Conservation (phyloP, 2,329 filamentous ascomycete species). For the Rhynchosporium secalis region DNA sequence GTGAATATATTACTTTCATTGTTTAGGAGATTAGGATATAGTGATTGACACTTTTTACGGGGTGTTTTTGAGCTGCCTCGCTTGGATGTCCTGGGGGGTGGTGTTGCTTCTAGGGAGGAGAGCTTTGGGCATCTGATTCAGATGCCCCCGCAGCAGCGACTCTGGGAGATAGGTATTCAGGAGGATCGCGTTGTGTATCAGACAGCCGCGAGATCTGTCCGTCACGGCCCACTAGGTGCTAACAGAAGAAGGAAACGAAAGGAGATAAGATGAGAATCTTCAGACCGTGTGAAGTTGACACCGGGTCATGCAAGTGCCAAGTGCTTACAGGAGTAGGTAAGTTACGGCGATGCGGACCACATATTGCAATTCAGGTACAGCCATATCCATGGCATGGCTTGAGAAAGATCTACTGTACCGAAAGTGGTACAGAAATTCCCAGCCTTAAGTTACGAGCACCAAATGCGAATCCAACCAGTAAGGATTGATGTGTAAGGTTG, state of each 20-base stretch:
- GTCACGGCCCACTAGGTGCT: background rate
- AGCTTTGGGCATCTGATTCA: slow-evolving; percentile 22
- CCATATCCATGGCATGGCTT: background rate
- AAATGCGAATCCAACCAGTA: slow-evolving; percentile 9
- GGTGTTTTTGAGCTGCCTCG: slow-evolving; percentile 12
- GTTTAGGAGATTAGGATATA: background rate
- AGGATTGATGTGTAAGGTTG: slow-evolving; percentile 17
- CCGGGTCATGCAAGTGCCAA: slow-evolving; percentile 6
- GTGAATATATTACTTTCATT: too few species aligned
- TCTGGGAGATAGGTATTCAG: slow-evolving; percentile 2
- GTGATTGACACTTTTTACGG: slow-evolving; percentile 19
- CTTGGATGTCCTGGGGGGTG: background rate
- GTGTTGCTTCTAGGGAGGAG: background rate
- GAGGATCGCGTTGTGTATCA: slow-evolving; percentile 20
- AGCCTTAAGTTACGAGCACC: background rate
- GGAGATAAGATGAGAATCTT: background rate
- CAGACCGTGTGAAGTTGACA: slow-evolving; percentile 7
- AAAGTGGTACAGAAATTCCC: too few species aligned
- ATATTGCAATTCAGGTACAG: background rate
- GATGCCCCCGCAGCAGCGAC: slow-evolving; percentile 14
- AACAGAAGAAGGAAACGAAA: background rate
- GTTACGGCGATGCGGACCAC: background rate
- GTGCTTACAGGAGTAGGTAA: background rate
- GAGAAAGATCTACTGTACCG: background rate
- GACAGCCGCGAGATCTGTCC: slow-evolving; percentile 12